A percentile compares a stretch with the other conserved stretches of the same genome.
Evolutionary conservation across 306 rosid genomes (phyloP).

Genomic region (Prunus mongolica): DNA sequence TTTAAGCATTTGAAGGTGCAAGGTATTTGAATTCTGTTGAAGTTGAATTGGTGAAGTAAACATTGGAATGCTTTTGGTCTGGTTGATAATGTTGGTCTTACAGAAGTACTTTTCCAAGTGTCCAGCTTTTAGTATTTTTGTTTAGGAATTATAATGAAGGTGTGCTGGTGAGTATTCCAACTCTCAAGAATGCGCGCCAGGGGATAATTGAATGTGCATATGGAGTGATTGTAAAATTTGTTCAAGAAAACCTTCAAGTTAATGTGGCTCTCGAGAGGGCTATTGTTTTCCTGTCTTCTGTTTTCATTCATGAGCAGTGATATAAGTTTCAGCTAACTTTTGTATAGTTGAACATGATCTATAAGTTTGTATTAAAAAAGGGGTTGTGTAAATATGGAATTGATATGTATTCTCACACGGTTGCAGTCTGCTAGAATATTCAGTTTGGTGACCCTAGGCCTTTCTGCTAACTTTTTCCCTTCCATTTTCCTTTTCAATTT

Average conservation of each 20-base stretch:
- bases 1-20: background rate
- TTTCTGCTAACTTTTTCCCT: background rate
- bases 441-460: background rate
- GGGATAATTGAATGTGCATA: background rate
- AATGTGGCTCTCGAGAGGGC: background rate
- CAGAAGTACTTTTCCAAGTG: background rate
- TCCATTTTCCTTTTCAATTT: background rate
- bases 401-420: background rate
- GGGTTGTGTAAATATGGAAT: background rate
- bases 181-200: background rate
- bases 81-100: background rate
- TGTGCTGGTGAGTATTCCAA: background rate
- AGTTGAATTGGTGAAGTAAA: background rate
- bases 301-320: background rate
- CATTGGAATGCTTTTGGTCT: background rate
- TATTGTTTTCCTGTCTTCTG: background rate
- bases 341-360: background rate
- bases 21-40: background rate
- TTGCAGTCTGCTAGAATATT: background rate
- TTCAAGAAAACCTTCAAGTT: background rate
- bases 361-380: background rate
- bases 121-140: background rate
- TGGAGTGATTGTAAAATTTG: background rate
- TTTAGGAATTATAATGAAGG: background rate
- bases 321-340: background rate